Percentiles rank a stretch among this genome's conserved stretches.
Evolutionary conservation across 331 rosid genomes (phyloP).

Genomic region (Telfairia occidentalis): DNA sequence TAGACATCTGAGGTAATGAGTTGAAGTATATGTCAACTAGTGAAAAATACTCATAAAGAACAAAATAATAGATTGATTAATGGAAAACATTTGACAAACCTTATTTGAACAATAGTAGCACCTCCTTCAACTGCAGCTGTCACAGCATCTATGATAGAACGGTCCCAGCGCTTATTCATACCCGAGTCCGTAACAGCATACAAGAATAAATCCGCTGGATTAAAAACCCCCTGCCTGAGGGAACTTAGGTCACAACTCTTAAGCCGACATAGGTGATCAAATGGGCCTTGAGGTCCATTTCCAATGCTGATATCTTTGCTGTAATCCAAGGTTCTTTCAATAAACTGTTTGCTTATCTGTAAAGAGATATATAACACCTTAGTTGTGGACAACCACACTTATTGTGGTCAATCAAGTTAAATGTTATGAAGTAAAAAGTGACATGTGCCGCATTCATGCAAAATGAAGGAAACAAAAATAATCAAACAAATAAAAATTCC

Average conservation of each 20-base stretch:
- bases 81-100: conserved; percentile 28
- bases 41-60: background rate
- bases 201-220: conserved; percentile 50
- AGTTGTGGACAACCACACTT: conserved; percentile 5
- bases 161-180: conserved; percentile 81
- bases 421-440: background rate
- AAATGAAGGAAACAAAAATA: background rate
- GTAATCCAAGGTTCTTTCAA: conserved; percentile 56
- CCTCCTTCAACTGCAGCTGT: conserved; percentile 82
- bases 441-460: background rate
- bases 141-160: conserved; percentile 71
- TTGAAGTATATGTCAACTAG: background rate
- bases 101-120: conserved; percentile 80
- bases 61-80: background rate
- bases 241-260: conserved; percentile 30
- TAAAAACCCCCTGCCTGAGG: conserved; percentile 38
- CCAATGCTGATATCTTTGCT: conserved; percentile 73
- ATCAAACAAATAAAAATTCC: background rate
- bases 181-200: conserved; percentile 83
- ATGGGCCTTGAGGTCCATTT: conserved; percentile 80
- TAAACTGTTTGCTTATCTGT: conserved; percentile 59
- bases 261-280: conserved; percentile 60
- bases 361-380: conserved; percentile 18
- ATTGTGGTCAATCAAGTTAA: background rate
- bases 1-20: background rate